These are phyloP conservation scores for Phyllosticta citribraziliensis DNA, from an alignment of 2,329 filamentous ascomycete species.

Conservation along the genomic window DNA sequence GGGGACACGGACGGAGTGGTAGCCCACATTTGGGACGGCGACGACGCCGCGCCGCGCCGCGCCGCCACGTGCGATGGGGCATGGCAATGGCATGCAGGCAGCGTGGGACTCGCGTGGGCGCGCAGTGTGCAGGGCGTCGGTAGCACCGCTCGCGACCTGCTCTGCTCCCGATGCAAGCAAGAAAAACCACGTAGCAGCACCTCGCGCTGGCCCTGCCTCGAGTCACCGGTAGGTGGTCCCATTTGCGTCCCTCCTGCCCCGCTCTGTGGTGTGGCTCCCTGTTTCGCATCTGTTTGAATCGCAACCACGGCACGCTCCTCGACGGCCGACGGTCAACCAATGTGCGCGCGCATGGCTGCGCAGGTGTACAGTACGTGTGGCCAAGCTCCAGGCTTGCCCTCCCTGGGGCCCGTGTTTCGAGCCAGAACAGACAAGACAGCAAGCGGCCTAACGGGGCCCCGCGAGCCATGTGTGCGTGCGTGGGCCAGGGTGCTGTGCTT, in stretches of 20 bases:
- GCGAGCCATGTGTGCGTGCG: background rate
- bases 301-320: background rate
- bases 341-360: background rate
- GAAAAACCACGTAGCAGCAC: background rate
- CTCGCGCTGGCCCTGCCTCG: background rate
- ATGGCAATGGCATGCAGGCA: background rate
- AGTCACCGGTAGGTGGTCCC: background rate
- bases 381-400: background rate
- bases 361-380: background rate
- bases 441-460: background rate
- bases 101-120: background rate
- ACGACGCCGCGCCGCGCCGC: background rate
- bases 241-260: background rate
- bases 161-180: background rate
- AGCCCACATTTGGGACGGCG: background rate
- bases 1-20: background rate
- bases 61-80: background rate
- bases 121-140: background rate
- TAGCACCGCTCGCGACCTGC: background rate
- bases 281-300: background rate
- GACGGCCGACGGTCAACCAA: background rate
- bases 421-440: background rate
- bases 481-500: background rate
- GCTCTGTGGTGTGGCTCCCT: background rate
- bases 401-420: background rate